Base-by-base conservation (phyloP, 352 stramenopile species). In the Globisporangium splendens region DNA sequence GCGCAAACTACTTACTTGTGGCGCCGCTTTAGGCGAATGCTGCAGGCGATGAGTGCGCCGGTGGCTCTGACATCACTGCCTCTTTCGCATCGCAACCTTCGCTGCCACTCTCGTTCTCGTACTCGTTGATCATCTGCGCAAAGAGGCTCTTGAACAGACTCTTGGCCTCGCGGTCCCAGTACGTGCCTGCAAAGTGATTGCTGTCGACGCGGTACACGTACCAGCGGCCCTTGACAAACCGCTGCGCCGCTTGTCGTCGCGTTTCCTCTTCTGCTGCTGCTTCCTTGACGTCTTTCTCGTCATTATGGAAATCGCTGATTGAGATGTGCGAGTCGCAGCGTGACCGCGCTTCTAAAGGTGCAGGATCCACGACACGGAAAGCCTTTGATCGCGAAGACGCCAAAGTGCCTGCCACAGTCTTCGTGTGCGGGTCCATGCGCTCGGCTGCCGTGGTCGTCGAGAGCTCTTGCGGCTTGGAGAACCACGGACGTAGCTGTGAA, bases 161-260 rank as follows among this genome's bases (percentile, higher is more conserved):
- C 13, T 57, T 59, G 12, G 83, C 80, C 24, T 88, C 77, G 49
- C 66, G 68, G 54, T 93, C 76, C 74, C 78, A 89, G 53, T 81
- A 83, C 1, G 78, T 93, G 6, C 83, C 83, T 10, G 77, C 72
- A 35, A 93, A 64, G 60, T 93, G 83, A 63, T 93, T 93, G 42
- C 70, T 83, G 33, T 84, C 71, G n/a, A 93, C 78, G 33, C 83
- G 80, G 47, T 93, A 89, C 38, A 93, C 80, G 55, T 93, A 89
- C 83, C 83, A 93, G 7, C 70, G 75, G 8, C 83, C 83, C 49
- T 81, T 84, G 52, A 73, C 53, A 50, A 87, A 86, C 5, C 24
- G 24, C 24, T 31, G 24, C 72, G 63, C 15, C 18, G 35, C 11
- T 51, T 18, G 38, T 54, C 35, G 31, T 35, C 59, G 28, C 24